Conservation (phyloP, 805 yeast genomes). For the Teunomyces tritomae region DNA sequence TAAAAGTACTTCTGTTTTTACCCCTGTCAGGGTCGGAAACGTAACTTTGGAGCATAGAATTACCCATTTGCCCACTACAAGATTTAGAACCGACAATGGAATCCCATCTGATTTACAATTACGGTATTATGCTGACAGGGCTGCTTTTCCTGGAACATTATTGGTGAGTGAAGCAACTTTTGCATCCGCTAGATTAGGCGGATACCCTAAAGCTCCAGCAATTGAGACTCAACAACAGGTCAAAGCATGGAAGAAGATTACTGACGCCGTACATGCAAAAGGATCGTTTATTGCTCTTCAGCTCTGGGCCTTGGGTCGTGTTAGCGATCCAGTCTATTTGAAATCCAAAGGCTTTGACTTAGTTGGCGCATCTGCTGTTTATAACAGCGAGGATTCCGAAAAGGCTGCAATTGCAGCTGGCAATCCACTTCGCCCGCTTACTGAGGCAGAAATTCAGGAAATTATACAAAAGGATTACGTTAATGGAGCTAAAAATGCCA, state of each 20-base stretch:
- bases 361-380: conserved; percentile 17
- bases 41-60: conserved; percentile 38
- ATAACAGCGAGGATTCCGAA: conserved; percentile 20
- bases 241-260: conserved; percentile 22
- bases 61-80: conserved; percentile 53
- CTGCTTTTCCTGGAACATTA: conserved; percentile 56
- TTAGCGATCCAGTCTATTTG: conserved; percentile 24
- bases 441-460: conserved; percentile 21
- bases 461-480: conserved; percentile 18
- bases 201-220: conserved; percentile 11
- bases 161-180: conserved; percentile 43
- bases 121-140: conserved; percentile 56
- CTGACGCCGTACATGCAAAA: conserved; percentile 16
- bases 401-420: conserved; percentile 28
- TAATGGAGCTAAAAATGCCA: conserved; percentile 23
- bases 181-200: conserved; percentile 33
- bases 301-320: conserved; percentile 18
- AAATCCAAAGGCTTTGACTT: conserved; percentile 19
- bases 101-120: conserved; percentile 47
- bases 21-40: conserved; percentile 44
- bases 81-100: conserved; percentile 39
- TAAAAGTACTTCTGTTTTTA: conserved; percentile 38
- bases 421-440: conserved; percentile 16
- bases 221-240: conserved; percentile 24
- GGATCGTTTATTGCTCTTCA: conserved; percentile 12